A percentile compares a stretch with the other conserved stretches of the same genome.
Evolutionary conservation across 192 early-diverging fungal genomes (phyloP).

Genomic region (Umbelopsis sp.): DNA sequence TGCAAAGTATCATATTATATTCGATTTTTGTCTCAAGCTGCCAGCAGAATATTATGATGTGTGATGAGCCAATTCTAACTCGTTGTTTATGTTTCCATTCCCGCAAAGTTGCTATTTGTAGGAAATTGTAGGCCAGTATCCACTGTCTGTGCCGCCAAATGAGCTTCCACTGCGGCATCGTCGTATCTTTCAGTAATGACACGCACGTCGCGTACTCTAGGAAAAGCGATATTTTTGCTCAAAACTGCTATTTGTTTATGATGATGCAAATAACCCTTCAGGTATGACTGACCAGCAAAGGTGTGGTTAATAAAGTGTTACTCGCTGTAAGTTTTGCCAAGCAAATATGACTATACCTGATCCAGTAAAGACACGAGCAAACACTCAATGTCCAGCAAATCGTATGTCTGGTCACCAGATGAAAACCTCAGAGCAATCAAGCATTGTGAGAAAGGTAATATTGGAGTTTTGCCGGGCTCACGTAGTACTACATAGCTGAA

Average conservation of each 20-base stretch:
- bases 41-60: no score
- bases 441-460: constrained; percentile 28
- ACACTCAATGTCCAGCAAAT: constrained; percentile 42
- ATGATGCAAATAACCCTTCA: constrained; percentile 53
- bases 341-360: constrained; percentile 40
- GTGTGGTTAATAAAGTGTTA: background rate
- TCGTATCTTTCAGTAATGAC: constrained; percentile 29
- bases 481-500: background rate
- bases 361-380: constrained; percentile 48
- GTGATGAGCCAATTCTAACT: background rate
- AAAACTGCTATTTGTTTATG: constrained; percentile 44
- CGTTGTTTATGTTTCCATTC: background rate
- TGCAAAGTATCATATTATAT: no score
- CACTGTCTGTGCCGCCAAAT: constrained; percentile 7
- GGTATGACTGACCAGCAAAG: constrained; percentile 39
- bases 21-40: no score
- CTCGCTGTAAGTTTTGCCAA: background rate
- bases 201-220: constrained; percentile 28
- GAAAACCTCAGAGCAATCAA: constrained; percentile 33
- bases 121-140: background rate
- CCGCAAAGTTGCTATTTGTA: background rate
- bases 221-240: constrained; percentile 49
- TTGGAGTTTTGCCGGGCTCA: background rate
- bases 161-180: constrained; percentile 18
- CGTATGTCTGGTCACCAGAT: constrained; percentile 29